Percentiles rank a stretch among this genome's conserved stretches.
These are phyloP conservation scores for Umbelopsis isabellina DNA, from an alignment of 192 early-diverging fungal species.

Conservation along the genomic window DNA sequence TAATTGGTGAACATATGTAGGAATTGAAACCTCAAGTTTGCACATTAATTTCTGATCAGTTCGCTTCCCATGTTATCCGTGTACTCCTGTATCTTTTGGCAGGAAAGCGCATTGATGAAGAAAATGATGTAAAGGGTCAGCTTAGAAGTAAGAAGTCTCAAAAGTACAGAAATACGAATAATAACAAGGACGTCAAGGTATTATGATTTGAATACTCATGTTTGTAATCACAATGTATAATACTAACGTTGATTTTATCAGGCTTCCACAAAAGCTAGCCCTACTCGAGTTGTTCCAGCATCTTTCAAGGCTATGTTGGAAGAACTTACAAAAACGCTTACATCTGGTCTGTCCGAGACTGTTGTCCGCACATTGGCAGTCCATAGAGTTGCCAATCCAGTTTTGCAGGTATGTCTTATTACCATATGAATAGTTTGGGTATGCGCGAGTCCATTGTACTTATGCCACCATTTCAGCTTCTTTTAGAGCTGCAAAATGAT, in stretches of 20 bases:
- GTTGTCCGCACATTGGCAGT: constrained; percentile 61
- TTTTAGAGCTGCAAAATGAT: constrained; percentile 38
- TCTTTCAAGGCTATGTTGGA: constrained; percentile 64
- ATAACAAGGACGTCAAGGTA: constrained; percentile 44
- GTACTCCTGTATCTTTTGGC: constrained; percentile 69
- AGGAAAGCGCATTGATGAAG: constrained; percentile 60
- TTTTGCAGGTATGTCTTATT: constrained; percentile 61
- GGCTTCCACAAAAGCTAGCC: constrained; percentile 28
- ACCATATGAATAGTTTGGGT: not conserved
- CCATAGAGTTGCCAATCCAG: constrained; percentile 77
- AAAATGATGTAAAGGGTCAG: constrained; percentile 49
- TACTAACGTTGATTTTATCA: not conserved
- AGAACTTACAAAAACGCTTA: constrained; percentile 52
- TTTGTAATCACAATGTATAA: too few species aligned
- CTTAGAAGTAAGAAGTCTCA: constrained; percentile 78
- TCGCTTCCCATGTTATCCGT: constrained; percentile 78
- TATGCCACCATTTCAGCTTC: constrained; percentile 20
- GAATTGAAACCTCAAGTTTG: constrained; percentile 52
- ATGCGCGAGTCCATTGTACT: not conserved
- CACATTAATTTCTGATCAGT: constrained; percentile 69
- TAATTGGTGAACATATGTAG: constrained; percentile 13
- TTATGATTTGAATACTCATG: not conserved
- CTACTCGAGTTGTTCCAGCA: constrained; percentile 60
- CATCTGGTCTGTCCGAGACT: constrained; percentile 50
- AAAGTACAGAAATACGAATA: constrained; percentile 61